These are phyloP conservation scores for Samsoniella hepiali DNA, from an alignment of 2,329 filamentous ascomycete genomes.

Conservation along the genomic window DNA sequence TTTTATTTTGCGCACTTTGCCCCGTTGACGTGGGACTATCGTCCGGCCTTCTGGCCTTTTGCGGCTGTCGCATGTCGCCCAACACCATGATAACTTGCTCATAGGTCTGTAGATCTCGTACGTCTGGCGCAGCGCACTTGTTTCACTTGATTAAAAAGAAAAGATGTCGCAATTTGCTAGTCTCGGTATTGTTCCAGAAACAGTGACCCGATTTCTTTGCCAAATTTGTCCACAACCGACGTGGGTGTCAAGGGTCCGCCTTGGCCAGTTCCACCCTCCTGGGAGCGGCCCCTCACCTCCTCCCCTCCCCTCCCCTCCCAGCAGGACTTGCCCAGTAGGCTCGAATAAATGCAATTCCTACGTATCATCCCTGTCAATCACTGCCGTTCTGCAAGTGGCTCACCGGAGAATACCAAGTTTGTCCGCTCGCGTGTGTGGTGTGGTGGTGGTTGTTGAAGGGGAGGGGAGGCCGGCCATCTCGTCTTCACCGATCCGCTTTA, in stretches of 20 bases:
- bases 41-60: no score
- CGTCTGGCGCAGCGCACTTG: background rate
- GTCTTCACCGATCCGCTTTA: background rate
- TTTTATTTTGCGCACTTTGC: no score
- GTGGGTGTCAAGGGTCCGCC: background rate
- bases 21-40: no score
- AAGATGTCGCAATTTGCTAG: background rate
- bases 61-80: no score
- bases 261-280: background rate
- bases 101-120: no score
- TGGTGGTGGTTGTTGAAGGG: background rate
- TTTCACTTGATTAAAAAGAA: background rate
- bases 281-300: background rate
- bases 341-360: background rate
- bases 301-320: background rate
- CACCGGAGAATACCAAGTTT: background rate
- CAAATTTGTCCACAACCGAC: background rate
- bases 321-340: no score
- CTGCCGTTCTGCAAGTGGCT: background rate
- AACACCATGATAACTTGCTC: no score
- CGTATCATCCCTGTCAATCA: background rate
- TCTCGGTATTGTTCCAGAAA: constrained; percentile 6
- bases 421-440: background rate
- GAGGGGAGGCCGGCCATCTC: background rate
- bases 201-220: background rate